phyloP scores from a whole-genome alignment of 352 stramenopile species.

The Saprolegnia parasitica region DNA sequence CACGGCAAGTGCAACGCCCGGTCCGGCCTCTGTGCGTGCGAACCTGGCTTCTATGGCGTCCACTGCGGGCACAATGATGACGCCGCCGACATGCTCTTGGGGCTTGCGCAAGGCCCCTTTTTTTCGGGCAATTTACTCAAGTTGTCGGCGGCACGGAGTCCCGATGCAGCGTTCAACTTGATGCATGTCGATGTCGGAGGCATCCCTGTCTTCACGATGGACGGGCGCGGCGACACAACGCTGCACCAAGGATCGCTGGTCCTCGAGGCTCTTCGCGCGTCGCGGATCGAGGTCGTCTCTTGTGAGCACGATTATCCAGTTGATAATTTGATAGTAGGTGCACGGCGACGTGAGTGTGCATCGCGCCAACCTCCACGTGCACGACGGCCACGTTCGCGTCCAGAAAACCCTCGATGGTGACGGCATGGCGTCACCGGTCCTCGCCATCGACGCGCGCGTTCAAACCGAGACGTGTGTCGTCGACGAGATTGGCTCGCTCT shows the following conservation, averaged over 20 bases:
- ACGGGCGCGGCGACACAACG: slow-evolving; percentile 43
- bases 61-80: slow-evolving; percentile 64
- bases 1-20: slow-evolving; percentile 50
- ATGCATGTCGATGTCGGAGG: slow-evolving; percentile 54
- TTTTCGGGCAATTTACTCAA: slow-evolving; percentile 66
- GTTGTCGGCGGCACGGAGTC: slow-evolving; percentile 41
- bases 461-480: background rate
- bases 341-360: slow-evolving; percentile 54
- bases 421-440: too few species aligned
- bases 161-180: slow-evolving; percentile 59
- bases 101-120: slow-evolving; percentile 47
- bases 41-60: slow-evolving; percentile 63
- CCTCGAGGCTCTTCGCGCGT: slow-evolving; percentile 29
- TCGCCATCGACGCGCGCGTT: background rate
- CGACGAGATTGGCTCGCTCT: background rate
- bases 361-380: slow-evolving; percentile 13
- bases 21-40: slow-evolving; percentile 51
- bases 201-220: slow-evolving; percentile 53
- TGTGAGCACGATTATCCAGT: background rate
- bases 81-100: slow-evolving; percentile 53
- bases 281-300: background rate
- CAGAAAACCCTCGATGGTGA: too few species aligned
- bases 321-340: background rate
- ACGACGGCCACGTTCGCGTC: background rate
- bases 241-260: slow-evolving; percentile 44